Evolutionary conservation across 2,329 filamentous ascomycete genomes (phyloP).

Genomic region (Penicillium rolfsii): DNA sequence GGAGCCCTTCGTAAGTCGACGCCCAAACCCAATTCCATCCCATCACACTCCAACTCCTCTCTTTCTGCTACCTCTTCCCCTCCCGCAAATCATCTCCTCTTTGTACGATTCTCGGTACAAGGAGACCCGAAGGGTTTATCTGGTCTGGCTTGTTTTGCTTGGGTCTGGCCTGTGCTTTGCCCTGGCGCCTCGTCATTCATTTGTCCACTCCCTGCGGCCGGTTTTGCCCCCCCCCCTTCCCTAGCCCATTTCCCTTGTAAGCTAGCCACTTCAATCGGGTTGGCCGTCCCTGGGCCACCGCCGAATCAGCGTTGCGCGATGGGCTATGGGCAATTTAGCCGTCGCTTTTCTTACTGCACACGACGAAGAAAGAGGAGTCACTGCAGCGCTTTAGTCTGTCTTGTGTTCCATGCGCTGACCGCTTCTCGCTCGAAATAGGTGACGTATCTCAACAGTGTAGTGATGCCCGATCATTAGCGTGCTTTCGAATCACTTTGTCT

Average conservation of each 20-base stretch:
- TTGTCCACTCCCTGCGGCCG: conserved; percentile 26
- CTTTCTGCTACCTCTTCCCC: conserved; percentile 7
- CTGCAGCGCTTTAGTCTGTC: conserved; percentile 2
- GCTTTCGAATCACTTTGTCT: not conserved
- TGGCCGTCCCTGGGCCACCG: conserved; percentile 19
- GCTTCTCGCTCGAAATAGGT: conserved; percentile 54
- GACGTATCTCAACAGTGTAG: conserved; percentile 70
- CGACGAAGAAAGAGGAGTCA: not conserved
- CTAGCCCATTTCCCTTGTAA: conserved; percentile 30
- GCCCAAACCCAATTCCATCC: not conserved
- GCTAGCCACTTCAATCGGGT: conserved; percentile 26
- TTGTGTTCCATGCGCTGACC: conserved; percentile 29
- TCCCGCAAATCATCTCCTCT: not conserved
- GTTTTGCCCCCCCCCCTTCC: conserved; percentile 29
- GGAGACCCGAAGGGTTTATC: conserved; percentile 24
- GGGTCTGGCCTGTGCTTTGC: not conserved
- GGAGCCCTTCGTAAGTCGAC: conserved; percentile 74
- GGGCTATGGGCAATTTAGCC: conserved; percentile 4
- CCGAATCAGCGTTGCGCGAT: conserved; percentile 21
- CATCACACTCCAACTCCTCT: conserved; percentile 14
- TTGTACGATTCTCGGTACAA: not conserved
- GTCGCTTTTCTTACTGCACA: conserved; percentile 11
- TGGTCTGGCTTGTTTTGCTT: conserved; percentile 11
- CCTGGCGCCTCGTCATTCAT: conserved; percentile 21
- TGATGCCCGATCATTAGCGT: conserved; percentile 66